Conservation (phyloP, 805 yeast genomes). For the Brettanomyces anomalus region DNA sequence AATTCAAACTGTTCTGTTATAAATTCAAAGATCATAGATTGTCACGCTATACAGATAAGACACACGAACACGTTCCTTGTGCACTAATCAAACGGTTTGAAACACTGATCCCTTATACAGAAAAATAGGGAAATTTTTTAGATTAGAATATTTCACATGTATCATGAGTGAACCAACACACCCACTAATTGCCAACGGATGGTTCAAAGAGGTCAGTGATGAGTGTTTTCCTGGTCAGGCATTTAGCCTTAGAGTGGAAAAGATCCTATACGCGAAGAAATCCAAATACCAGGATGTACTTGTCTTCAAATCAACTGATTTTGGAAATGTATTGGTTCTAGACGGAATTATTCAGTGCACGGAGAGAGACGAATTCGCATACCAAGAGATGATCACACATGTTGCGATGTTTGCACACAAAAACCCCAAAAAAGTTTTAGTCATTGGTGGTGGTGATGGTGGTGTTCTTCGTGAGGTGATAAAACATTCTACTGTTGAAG, state of each 20-base stretch:
- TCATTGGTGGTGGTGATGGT: constrained; percentile 95
- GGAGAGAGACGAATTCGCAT: constrained; percentile 88
- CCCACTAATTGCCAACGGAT: constrained; percentile 50
- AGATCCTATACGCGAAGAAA: constrained; percentile 55
- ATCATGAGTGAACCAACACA: constrained; percentile 24
- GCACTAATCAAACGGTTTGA: no score
- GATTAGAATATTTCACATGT: no score
- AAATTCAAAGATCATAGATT: no score
- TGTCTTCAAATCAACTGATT: constrained; percentile 64
- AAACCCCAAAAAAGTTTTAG: constrained; percentile 65
- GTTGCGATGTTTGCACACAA: constrained; percentile 73
- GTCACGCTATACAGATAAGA: no score
- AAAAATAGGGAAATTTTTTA: no score
- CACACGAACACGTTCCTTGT: no score
- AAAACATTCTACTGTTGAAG: constrained; percentile 50
- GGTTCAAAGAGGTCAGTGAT: constrained; percentile 75
- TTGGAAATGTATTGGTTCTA: constrained; percentile 81
- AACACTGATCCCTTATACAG: no score
- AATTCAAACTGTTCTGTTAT: no score
- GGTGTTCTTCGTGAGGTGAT: constrained; percentile 86
- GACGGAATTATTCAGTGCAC: constrained; percentile 90
- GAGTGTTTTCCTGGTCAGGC: constrained; percentile 84
- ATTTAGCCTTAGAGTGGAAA: constrained; percentile 53
- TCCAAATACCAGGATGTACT: constrained; percentile 77
- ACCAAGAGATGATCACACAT: constrained; percentile 88